phyloP scores from a whole-genome alignment of 805 yeast species.

The Schizosaccharomyces lindneri region DNA sequence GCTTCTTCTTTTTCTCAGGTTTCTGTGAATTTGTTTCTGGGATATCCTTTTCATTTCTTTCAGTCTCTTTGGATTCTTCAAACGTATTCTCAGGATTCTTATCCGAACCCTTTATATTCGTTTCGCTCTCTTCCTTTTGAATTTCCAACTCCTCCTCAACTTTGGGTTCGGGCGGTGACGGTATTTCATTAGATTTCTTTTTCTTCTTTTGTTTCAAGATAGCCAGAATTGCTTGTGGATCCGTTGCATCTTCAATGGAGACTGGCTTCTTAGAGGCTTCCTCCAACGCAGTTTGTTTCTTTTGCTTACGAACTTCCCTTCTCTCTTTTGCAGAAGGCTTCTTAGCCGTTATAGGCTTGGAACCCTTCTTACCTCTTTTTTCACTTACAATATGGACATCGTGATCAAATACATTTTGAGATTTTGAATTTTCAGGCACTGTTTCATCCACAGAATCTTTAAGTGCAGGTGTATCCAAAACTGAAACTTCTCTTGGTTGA shows the following conservation, averaged over 20 bases:
- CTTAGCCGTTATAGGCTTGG: neutral
- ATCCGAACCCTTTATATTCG: slow-evolving; percentile 15
- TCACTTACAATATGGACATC: neutral
- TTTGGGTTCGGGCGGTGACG: neutral
- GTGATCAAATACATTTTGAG: neutral
- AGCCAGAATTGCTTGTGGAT: neutral
- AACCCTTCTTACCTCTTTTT: neutral
- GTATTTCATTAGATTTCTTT: neutral
- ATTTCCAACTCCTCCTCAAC: neutral
- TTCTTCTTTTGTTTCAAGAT: neutral
- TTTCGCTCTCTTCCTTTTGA: neutral
- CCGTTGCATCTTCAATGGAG: neutral
- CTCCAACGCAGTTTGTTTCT: neutral
- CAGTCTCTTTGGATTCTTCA: too few relatives aligned
- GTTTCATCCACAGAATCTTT: neutral
- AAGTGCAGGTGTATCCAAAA: too few relatives aligned
- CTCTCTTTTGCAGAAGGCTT: neutral
- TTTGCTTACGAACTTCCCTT: neutral
- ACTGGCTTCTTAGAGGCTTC: neutral
- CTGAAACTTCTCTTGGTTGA: neutral
- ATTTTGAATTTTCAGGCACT: neutral
- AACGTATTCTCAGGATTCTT: slow-evolving; percentile 14
- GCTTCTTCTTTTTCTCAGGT: neutral
- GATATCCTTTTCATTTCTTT: too few relatives aligned
- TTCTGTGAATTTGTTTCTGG: too few relatives aligned